These are phyloP conservation scores for Tricholomella constricta DNA, from an alignment of 768 basidiomycete species.

Conservation along the genomic window DNA sequence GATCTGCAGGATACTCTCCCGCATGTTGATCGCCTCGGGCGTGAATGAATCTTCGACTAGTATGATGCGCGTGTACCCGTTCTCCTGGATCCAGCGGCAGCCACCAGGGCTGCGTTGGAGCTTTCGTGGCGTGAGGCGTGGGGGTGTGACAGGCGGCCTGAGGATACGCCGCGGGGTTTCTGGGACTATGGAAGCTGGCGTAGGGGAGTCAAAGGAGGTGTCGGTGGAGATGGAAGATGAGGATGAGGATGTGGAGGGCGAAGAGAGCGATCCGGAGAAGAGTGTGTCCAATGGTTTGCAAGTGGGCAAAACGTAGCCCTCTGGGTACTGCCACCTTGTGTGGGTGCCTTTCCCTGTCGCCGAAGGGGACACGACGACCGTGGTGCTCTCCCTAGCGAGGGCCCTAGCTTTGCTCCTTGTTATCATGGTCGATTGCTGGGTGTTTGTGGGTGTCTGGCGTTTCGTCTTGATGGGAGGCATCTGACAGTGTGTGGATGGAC, in stretches of 20 bases:
- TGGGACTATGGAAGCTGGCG: not conserved
- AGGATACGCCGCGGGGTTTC: constrained; percentile 6
- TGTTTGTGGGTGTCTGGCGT: not conserved
- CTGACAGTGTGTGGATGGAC: not conserved
- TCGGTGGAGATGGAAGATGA: not conserved
- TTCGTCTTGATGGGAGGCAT: not conserved
- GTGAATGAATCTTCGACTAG: constrained; percentile 5
- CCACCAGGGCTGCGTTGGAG: constrained; percentile 15
- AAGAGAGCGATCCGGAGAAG: not conserved
- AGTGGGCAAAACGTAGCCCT: not conserved
- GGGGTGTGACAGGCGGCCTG: constrained; percentile 6
- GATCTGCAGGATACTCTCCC: constrained; percentile 1
- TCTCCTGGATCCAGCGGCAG: constrained; percentile 7
- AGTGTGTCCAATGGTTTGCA: not conserved
- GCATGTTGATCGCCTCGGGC: constrained; percentile 1
- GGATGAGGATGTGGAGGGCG: constrained; percentile 1
- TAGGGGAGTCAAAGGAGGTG: constrained; percentile 1
- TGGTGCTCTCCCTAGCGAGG: not conserved
- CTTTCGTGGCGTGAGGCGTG: constrained; percentile 8
- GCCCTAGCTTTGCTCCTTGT: constrained; percentile 15
- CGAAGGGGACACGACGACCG: constrained; percentile 1
- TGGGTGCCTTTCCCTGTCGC: constrained; percentile 15
- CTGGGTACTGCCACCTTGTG: constrained; percentile 7
- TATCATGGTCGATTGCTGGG: constrained; percentile 3
- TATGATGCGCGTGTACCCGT: constrained; percentile 5